phyloP scores from a whole-genome alignment of 768 basidiomycete genomes.

The Lentinula detonsa region DNA sequence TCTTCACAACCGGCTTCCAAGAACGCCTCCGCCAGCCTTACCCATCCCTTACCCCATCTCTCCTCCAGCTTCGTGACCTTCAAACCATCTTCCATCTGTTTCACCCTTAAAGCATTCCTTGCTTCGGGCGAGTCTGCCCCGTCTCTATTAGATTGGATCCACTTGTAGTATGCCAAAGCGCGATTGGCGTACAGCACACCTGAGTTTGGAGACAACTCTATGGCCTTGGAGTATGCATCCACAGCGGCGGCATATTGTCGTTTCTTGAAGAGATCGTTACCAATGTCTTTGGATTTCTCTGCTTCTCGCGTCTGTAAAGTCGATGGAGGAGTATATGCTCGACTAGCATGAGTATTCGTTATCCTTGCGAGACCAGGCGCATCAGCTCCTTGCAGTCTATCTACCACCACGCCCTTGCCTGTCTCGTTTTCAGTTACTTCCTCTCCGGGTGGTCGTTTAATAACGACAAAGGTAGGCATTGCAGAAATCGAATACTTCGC shows the following conservation, averaged over 20 bases:
- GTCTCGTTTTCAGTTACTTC: not conserved
- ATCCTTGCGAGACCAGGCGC: constrained; percentile 11
- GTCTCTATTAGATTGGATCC: not conserved
- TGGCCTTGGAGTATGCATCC: constrained; percentile 4
- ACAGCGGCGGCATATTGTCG: not conserved
- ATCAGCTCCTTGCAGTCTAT: constrained; percentile 13
- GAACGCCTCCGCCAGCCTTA: constrained; percentile 3
- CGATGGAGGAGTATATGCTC: constrained; percentile 6
- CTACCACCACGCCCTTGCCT: constrained; percentile 1
- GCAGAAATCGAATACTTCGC: constrained; percentile 10
- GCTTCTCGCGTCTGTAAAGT: constrained; percentile 2
- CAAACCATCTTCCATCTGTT: not conserved
- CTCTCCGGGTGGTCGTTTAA: constrained; percentile 9
- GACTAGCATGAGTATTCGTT: constrained; percentile 11
- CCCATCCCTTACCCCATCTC: constrained; percentile 7
- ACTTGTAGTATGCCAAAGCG: constrained; percentile 1
- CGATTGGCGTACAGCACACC: constrained; percentile 7
- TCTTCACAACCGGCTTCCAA: not conserved
- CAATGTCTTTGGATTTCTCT: constrained; percentile 1
- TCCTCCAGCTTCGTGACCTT: constrained; percentile 1
- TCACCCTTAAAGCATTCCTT: not conserved
- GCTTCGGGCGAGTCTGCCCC: not conserved
- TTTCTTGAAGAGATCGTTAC: constrained; percentile 2
- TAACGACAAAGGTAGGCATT: constrained; percentile 17
- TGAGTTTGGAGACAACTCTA: constrained; percentile 1